Base-by-base conservation (phyloP, 495 filamentous ascomycete genomes). In the Talaromyces trachyspermus region DNA sequence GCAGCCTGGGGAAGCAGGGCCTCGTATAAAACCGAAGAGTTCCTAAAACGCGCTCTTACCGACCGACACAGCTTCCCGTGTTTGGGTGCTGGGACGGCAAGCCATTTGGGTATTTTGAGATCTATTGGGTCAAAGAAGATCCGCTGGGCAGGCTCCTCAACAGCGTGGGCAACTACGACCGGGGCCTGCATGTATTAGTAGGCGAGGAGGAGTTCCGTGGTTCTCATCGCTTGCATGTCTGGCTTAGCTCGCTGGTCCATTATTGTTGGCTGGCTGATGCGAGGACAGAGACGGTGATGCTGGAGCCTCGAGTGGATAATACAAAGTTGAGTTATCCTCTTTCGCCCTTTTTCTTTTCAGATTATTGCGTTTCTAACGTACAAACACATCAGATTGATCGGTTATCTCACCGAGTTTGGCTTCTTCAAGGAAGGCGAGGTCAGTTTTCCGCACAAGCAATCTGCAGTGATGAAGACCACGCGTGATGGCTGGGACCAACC, bases 91-190 rank as follows among this genome's bases (percentile, higher is more conserved):
- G 90, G 89, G 88, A 95, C 52, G 90, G 88, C 2, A 85, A 90
- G 49, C 92, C 92, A 0, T 98, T 97, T 64, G 92, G 92, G 0
- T 98, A 94, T 55, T 95, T 98, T 58, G 94, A 98, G 69, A 77
- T 98, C 30, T 98, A 98, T 68, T 98, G 94, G 94, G 90, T 92
- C 2, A 95, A 95, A 54, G 92, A 98, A 60, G 94, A 97, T 58
- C 64, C 66, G 2, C 59, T 98, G 18, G 88, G 86, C 0, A 72
- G 72, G 22, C 66, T 84, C 41, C 59, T 91, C 24, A 75, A 69
- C 0, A 65, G 65, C 26, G 78, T 81, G 1, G 78, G 78, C 19
- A 83, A 94, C 55, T 96, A 86, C 61, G 94, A 96, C 58, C 74
- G 92, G 9, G 92, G 94, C 0, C 67, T 95, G 29, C 94, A 97